Evolutionary conservation across 2,329 filamentous ascomycete species (phyloP).

Genomic region (Xylaria sp.): DNA sequence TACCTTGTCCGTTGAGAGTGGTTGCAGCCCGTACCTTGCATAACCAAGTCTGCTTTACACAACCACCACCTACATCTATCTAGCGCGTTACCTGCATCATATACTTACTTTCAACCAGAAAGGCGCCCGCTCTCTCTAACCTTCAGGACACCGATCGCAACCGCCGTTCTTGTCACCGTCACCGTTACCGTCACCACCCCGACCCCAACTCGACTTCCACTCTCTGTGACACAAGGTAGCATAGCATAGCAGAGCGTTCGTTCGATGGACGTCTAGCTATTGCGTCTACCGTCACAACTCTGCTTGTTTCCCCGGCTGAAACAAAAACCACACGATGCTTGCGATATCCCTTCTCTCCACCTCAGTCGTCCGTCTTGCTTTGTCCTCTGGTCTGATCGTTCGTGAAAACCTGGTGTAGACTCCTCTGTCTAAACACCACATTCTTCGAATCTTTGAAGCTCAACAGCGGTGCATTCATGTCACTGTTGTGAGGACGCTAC

Average conservation of each 20-base stretch:
- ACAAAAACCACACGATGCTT: constrained; percentile 60
- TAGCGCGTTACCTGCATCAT: constrained; percentile 1
- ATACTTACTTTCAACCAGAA: not conserved
- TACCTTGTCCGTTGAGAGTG: constrained; percentile 33
- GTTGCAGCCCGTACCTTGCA: constrained; percentile 45
- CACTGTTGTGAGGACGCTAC: constrained; percentile 48
- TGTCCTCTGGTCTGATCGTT: constrained; percentile 64
- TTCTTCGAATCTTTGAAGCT: constrained; percentile 51
- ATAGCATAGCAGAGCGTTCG: constrained; percentile 38
- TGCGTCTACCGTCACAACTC: constrained; percentile 43
- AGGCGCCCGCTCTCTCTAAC: not conserved
- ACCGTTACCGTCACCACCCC: not conserved
- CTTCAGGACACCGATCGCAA: constrained; percentile 17
- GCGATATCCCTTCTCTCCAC: constrained; percentile 52
- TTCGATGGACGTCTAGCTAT: constrained; percentile 42
- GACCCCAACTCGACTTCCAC: constrained; percentile 15
- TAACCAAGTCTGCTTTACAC: constrained; percentile 30
- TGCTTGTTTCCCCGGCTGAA: constrained; percentile 39
- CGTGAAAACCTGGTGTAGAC: constrained; percentile 56
- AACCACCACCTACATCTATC: not conserved
- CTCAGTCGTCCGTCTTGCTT: constrained; percentile 68
- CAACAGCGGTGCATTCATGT: constrained; percentile 39
- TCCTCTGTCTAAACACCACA: constrained; percentile 50
- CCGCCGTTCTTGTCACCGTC: not conserved
- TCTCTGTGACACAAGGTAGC: constrained; percentile 33